Evolutionary conservation across 2,329 filamentous ascomycete species (phyloP), one percentile per base, ranked within the genome.

Genomic region (Metarhizium guizhouense): DNA sequence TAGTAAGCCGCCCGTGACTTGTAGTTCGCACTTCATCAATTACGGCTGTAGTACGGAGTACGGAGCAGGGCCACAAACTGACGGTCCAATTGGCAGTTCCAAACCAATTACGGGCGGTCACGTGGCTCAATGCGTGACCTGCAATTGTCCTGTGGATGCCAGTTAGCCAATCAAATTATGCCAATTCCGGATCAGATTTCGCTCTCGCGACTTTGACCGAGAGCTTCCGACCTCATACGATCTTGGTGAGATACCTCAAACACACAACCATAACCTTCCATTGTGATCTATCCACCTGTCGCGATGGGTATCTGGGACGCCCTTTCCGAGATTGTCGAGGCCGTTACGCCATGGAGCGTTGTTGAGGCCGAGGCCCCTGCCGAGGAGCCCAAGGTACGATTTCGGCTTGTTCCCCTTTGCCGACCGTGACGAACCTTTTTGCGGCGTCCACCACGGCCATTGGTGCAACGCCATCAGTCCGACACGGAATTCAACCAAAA

Each of bases 301-400:
- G 73, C 71, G 72, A 86, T 86, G 83, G 83, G 81, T 76, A 77
- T 86, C 75, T 85, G 82, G 80, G 82, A 85, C 72, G 74, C 78
- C 63, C 78, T 84, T 67, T 77, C 76, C 67, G 83, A 86, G 69
- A 74, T 86, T 68, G 74, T 84, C 67, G 81, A 85, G 74, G 82
- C 82, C 60, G 82, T 80, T 63, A 76, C 79, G 74, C 83, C 83
- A 69, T 86, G 83, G 83, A 76, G 75, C 70, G 78, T 78, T 62
- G 82, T 77, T 63, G 80, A 86, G 71, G 83, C 83, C 63, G 83
- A 86, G 74, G 82, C 83, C 79, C 76, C 83, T 78, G 75, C 84
- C 78, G 76, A 83, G 83, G 76, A 82, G 76, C 73, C 78, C 79
- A 70, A 78, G 77, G 77, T 79, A 74, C 66, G 72, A 62, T 52